These are phyloP conservation scores for Neocallimastix lanati DNA, from an alignment of 192 early-diverging fungal genomes.

Conservation along the genomic window DNA sequence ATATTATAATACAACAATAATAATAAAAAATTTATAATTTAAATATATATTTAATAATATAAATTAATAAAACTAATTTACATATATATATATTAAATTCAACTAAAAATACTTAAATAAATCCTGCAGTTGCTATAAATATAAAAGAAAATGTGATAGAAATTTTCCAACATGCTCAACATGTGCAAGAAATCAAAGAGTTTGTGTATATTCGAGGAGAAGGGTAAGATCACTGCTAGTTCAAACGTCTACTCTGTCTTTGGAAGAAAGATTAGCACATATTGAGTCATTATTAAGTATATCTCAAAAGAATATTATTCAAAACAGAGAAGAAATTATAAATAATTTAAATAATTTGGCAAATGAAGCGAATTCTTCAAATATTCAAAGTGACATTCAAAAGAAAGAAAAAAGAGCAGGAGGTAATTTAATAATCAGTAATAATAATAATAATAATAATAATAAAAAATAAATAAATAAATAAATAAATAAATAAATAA, in stretches of 20 bases:
- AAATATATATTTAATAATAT: no score
- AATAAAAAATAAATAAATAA: no score
- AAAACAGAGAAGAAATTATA: neutral
- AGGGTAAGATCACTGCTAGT: neutral
- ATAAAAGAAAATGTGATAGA: neutral
- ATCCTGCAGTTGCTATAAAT: neutral
- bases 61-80: no score
- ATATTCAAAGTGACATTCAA: neutral
- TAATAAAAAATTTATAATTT: no score
- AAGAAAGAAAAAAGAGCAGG: neutral
- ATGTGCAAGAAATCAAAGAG: neutral
- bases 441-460: no score
- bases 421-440: neutral
- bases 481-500: no score
- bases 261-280: neutral
- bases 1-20: no score
- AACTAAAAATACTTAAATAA: no score
- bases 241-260: neutral
- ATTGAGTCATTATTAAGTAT: neutral
- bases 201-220: neutral
- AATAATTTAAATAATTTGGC: neutral
- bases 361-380: neutral
- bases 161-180: neutral
- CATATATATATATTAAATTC: no score
- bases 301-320: neutral